Evolutionary conservation across 805 yeast genomes (phyloP), one percentile per base, ranked within the genome.

Genomic region (Lipomyces japonicus): DNA sequence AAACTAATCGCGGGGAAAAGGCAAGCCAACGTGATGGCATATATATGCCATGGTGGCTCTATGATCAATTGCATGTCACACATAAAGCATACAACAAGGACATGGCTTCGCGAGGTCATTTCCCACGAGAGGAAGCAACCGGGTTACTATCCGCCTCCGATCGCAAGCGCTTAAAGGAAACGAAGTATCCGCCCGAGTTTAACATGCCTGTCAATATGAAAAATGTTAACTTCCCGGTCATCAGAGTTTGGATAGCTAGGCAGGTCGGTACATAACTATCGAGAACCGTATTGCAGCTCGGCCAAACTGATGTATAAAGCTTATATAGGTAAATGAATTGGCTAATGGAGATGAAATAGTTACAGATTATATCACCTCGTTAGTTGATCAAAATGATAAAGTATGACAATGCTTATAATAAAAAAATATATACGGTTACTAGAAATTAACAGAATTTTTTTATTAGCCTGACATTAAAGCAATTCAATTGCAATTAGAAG

Each of bases 281-380:
- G n/a, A n/a, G n/a, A n/a, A n/a, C n/a, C n/a, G n/a, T n/a, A n/a
- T n/a, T n/a, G n/a, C n/a, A n/a, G n/a, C n/a, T n/a, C n/a, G n/a
- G n/a, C n/a, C n/a, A n/a, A n/a, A n/a, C n/a, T n/a, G n/a, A n/a
- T n/a, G n/a, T n/a, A n/a, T 21, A 42, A 14, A 14, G 2, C 30
- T 4, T 4, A 10, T 19, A 26, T 9, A 47, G 50, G 10, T 47
- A 18, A 16, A 18, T 3, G 41, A 47, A 7, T 26, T 42, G 10
- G 46, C 42, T 10, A 34, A 30, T 14, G 50, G 50, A 14, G 50
- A 47, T 39, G 50, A 47, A 23, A 47, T 47, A 3, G 50, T 32
- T 4, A 35, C 45, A 6, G 46, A 47, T 16, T 47, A 47, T 34
- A 22, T 42, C 6, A 30, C 42, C 4, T 36, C 46, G 12, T 28